phyloP scores from a whole-genome alignment of 1,284 basidiomycete genomes.

The Microbotryum violaceum region DNA sequence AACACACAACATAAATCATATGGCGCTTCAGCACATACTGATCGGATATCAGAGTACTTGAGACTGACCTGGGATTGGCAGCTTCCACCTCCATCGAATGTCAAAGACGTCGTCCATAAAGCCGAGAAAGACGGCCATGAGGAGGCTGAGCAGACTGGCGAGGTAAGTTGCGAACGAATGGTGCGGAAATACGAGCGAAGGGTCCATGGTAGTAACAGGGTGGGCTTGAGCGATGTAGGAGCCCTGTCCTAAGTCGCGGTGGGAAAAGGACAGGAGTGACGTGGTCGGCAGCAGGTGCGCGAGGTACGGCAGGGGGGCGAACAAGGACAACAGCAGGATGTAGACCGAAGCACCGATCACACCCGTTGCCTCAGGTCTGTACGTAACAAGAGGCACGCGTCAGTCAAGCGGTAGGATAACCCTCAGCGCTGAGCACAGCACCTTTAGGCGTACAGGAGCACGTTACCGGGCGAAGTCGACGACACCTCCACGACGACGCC shows the following conservation, averaged over 20 bases:
- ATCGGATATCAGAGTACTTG: too few relatives aligned
- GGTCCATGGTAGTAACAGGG: constrained; percentile 7
- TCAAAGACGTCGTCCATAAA: constrained; percentile 98
- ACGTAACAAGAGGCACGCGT: background rate
- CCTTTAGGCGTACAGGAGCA: background rate
- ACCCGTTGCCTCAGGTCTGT: constrained; percentile 86
- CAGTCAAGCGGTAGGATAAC: background rate
- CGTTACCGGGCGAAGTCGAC: background rate
- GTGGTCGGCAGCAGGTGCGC: constrained; percentile 45
- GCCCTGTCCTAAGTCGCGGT: constrained; percentile 43
- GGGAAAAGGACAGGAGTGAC: constrained; percentile 88
- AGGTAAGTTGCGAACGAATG: constrained; percentile 73
- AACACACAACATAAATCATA: background rate
- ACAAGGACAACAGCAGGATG: constrained; percentile 50
- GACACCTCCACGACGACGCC: constrained; percentile 2
- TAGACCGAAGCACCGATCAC: constrained; percentile 85
- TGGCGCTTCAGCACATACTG: too few relatives aligned
- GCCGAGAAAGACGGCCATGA: constrained; percentile 87
- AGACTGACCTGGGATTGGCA: constrained; percentile 66
- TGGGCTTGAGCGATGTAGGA: constrained; percentile 32
- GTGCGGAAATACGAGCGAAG: constrained; percentile 27
- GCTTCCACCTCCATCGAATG: constrained; percentile 95
- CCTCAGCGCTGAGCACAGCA: background rate
- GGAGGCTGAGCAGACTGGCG: constrained; percentile 78
- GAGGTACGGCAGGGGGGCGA: constrained; percentile 36